These are phyloP conservation scores for Lipomyces yamadae DNA, from an alignment of 805 yeast genomes.

Conservation along the genomic window DNA sequence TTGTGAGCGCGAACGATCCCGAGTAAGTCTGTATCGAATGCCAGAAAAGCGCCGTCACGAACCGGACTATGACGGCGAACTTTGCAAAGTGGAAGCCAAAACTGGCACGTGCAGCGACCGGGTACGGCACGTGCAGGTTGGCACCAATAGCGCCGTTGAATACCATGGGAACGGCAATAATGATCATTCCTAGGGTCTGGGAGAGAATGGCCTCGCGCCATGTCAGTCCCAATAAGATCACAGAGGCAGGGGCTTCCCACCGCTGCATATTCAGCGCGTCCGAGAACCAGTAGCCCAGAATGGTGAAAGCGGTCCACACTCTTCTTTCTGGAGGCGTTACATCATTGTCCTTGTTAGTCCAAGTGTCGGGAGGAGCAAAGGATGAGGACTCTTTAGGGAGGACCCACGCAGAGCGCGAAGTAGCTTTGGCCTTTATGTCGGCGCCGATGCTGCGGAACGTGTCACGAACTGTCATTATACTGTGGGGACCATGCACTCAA, in stretches of 20 bases:
- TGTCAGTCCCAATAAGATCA: conserved; percentile 35
- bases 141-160: conserved; percentile 80
- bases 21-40: conserved; percentile 36
- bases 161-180: conserved; percentile 71
- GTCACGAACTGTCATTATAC: conserved; percentile 6
- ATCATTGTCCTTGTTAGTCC: conserved; percentile 40
- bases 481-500: neutral
- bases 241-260: conserved; percentile 36
- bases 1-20: conserved; percentile 34
- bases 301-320: conserved; percentile 35
- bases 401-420: conserved; percentile 37
- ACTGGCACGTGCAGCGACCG: conserved; percentile 77
- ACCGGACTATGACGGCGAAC: conserved; percentile 32
- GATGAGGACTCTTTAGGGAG: conserved; percentile 39
- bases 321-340: conserved; percentile 34
- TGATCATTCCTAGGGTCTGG: conserved; percentile 39
- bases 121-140: conserved; percentile 81
- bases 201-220: conserved; percentile 37
- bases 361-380: conserved; percentile 38
- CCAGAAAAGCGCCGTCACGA: conserved; percentile 38
- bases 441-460: conserved; percentile 15
- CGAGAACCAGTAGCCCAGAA: conserved; percentile 37
- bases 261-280: conserved; percentile 37
- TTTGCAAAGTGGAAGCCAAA: conserved; percentile 59
- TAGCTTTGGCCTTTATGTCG: conserved; percentile 32